phyloP scores from a whole-genome alignment of 2,329 filamentous ascomycete genomes.

The Fusarium pseudonygamai region DNA sequence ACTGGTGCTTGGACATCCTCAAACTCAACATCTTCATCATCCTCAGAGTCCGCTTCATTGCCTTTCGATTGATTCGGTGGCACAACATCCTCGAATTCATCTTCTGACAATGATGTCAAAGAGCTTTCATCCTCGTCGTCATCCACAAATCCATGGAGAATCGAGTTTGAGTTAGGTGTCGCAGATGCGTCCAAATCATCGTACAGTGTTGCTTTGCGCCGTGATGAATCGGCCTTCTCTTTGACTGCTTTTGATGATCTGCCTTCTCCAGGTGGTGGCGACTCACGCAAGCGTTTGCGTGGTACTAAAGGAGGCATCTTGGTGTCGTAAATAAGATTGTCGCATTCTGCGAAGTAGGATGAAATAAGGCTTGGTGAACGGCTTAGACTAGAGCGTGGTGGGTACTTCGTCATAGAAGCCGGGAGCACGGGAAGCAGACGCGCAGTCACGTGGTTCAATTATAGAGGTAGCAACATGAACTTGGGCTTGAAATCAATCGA shows the following conservation, averaged over 20 bases:
- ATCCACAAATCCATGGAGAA: slow-evolving; percentile 56
- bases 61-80: slow-evolving; percentile 49
- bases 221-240: slow-evolving; percentile 32
- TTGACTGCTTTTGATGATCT: slow-evolving; percentile 43
- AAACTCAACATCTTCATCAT: slow-evolving; percentile 63
- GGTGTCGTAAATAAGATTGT: slow-evolving; percentile 7
- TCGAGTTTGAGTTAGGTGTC: slow-evolving; percentile 54
- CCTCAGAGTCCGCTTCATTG: slow-evolving; percentile 46
- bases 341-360: slow-evolving; percentile 18
- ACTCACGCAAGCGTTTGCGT: slow-evolving; percentile 69
- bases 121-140: slow-evolving; percentile 55
- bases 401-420: slow-evolving; percentile 28
- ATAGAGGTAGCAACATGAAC: not conserved
- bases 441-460: slow-evolving; percentile 17
- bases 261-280: slow-evolving; percentile 48
- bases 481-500: not conserved
- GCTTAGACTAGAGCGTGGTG: not conserved
- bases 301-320: slow-evolving; percentile 74
- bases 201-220: slow-evolving; percentile 66
- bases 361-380: not conserved
- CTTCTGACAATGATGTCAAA: slow-evolving; percentile 64
- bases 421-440: not conserved
- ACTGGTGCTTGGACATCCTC: slow-evolving; percentile 73
- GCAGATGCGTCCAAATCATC: slow-evolving; percentile 66
- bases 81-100: slow-evolving; percentile 62